Evolutionary conservation across 495 filamentous ascomycete genomes (phyloP).

Genomic region (Ascobolus immersus): DNA sequence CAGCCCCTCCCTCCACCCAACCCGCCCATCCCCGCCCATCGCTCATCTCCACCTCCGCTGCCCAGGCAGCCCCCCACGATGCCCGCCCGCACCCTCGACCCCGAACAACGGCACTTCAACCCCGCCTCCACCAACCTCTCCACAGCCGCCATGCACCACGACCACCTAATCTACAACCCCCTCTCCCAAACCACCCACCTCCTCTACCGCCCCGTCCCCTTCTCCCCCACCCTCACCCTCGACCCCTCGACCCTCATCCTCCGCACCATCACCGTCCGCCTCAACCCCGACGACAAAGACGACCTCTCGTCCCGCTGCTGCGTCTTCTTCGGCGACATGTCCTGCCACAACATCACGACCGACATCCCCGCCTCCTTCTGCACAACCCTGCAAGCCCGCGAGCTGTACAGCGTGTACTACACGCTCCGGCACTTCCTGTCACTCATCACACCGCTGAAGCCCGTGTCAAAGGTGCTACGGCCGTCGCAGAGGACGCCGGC

Average conservation of each 20-base stretch:
- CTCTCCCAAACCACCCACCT: neutral
- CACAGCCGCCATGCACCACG: conserved; percentile 7
- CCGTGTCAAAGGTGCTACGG: conserved; percentile 26
- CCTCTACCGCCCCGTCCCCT: conserved; percentile 4
- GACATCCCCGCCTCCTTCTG: conserved; percentile 24
- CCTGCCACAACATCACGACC: conserved; percentile 23
- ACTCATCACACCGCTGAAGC: conserved; percentile 18
- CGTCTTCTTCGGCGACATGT: conserved; percentile 22
- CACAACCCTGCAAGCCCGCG: conserved; percentile 26
- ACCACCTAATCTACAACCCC: conserved; percentile 8
- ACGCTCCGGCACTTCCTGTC: conserved; percentile 23
- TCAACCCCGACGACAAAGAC: neutral
- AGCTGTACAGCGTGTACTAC: conserved; percentile 10
- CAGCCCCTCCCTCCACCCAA: no score
- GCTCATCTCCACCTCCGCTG: no score
- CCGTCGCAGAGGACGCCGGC: conserved; percentile 20
- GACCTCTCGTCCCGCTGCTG: conserved; percentile 9
- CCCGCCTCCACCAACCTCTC: no score
- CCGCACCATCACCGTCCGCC: neutral
- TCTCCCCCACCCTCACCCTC: conserved; percentile 1
- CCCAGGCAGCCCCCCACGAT: no score
- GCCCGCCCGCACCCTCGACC: no score
- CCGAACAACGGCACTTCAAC: no score
- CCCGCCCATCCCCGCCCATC: no score
- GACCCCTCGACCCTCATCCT: neutral